Conservation (phyloP, 805 yeast species). For the Starmerella vaccinii region DNA sequence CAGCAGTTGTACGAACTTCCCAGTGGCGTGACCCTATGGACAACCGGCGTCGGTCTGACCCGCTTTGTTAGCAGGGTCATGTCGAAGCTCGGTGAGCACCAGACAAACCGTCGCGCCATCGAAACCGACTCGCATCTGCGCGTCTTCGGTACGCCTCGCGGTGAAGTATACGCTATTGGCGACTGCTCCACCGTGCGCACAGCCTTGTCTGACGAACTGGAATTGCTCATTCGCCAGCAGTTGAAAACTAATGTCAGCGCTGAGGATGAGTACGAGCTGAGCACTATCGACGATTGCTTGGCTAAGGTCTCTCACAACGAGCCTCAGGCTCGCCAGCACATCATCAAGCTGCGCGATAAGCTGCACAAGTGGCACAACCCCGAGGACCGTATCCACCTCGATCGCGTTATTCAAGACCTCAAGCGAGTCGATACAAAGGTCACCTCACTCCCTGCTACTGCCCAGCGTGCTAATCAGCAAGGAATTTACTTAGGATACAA, state of each 20-base stretch:
- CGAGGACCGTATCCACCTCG: slow-evolving; percentile 34
- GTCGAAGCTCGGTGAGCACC: slow-evolving; percentile 38
- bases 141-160: slow-evolving; percentile 56
- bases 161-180: slow-evolving; percentile 63
- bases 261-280: slow-evolving; percentile 20
- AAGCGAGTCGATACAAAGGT: slow-evolving; percentile 51
- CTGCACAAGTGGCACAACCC: slow-evolving; percentile 20
- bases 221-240: slow-evolving; percentile 38
- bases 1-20: slow-evolving; percentile 40
- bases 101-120: slow-evolving; percentile 57
- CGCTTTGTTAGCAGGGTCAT: slow-evolving; percentile 51
- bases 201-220: slow-evolving; percentile 46
- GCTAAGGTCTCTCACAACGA: slow-evolving; percentile 19
- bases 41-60: slow-evolving; percentile 62
- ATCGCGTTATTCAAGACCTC: slow-evolving; percentile 42
- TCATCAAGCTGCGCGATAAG: slow-evolving; percentile 21
- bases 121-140: slow-evolving; percentile 67
- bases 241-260: slow-evolving; percentile 35
- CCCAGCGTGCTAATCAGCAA: slow-evolving; percentile 64
- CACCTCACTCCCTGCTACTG: slow-evolving; percentile 62
- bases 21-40: slow-evolving; percentile 63
- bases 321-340: slow-evolving; percentile 25
- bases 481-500: slow-evolving; percentile 57
- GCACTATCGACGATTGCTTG: slow-evolving; percentile 16
- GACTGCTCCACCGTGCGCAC: slow-evolving; percentile 61